phyloP scores from a whole-genome alignment of 2,329 filamentous ascomycete genomes.

The Aspergillus fructus region DNA sequence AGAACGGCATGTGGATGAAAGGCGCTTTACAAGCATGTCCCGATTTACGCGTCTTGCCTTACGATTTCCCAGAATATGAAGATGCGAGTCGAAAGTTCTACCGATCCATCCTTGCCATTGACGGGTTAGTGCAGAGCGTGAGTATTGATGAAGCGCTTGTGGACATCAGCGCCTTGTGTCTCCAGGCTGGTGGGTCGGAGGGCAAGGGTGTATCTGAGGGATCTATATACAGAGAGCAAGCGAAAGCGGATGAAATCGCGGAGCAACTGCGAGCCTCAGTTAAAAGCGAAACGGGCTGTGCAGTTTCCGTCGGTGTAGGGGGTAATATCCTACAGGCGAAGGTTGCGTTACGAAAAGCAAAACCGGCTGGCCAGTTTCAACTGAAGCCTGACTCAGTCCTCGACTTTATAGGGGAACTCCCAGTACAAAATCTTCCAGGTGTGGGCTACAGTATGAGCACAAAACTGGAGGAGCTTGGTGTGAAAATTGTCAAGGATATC shows the following conservation, averaged over 20 bases:
- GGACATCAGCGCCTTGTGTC: constrained; percentile 72
- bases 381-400: constrained; percentile 78
- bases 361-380: constrained; percentile 90
- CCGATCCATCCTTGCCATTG: constrained; percentile 73
- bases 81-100: constrained; percentile 88
- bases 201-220: constrained; percentile 66
- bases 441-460: constrained; percentile 88
- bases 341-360: constrained; percentile 84
- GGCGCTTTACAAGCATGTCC: constrained; percentile 78
- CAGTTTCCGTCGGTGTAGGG: constrained; percentile 90
- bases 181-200: constrained; percentile 64
- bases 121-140: constrained; percentile 87
- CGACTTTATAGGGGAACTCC: constrained; percentile 72
- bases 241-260: constrained; percentile 72
- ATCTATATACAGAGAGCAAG: constrained; percentile 74
- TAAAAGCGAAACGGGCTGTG: constrained; percentile 73
- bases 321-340: constrained; percentile 89
- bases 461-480: constrained; percentile 82
- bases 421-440: constrained; percentile 80
- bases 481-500: constrained; percentile 80
- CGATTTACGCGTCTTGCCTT: constrained; percentile 83
- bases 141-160: constrained; percentile 94
- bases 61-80: constrained; percentile 94
- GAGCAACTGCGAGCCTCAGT: constrained; percentile 65
- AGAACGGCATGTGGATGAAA: constrained; percentile 99